Evolutionary conservation across 495 filamentous ascomycete genomes (phyloP), one percentile per base, ranked within the genome.

Genomic region (Penicillium cataractarum): DNA sequence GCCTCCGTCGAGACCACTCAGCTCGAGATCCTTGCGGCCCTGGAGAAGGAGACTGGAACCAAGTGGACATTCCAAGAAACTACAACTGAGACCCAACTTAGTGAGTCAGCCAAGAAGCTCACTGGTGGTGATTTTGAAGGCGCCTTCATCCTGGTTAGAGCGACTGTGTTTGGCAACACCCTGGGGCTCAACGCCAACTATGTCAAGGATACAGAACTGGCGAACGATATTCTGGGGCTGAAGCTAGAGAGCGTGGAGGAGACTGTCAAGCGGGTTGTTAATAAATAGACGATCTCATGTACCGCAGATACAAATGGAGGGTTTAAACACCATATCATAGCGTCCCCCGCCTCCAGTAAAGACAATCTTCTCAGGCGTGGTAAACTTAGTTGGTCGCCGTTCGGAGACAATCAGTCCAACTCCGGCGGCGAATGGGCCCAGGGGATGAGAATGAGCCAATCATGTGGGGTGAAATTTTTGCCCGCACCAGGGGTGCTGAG

Each of bases 1-100:
- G 71, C 77, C 15, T 79, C 75, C 19, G 76, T 83, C 50, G 74
- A 64, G 26, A 71, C 74, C 6, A 75, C 74, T 2, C 84, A 86
- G 72, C 65, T 68, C 3, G 74, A 86, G 33, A 67, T 86, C 10
- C 63, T 86, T 4, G 60, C 63, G 0, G 71, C 74, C 8, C 63
- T 81, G n/a, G 79, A 86, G 68, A 71, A 76, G 21, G 67, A 65
- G 1, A 78, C 76, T 2, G 77, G 74, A 7, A 61, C 66, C 54
- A 74, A 76, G 48, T 85, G 77, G 76, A 70, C 65, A 0, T 64
- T 81, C 5, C 70, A 58, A n/a, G 58, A 74, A 4, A 71, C 68
- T 15, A 76, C 71, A 7, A 70, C 72, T 0, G 71, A 72, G 9
- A 66, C 70, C 33, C 46, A 75, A 22, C 65, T 75, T 13, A 55